Percentiles rank a stretch among this genome's conserved stretches.
phyloP scores from a whole-genome alignment of 495 filamentous ascomycete genomes.

The Talaromyces adpressus region DNA sequence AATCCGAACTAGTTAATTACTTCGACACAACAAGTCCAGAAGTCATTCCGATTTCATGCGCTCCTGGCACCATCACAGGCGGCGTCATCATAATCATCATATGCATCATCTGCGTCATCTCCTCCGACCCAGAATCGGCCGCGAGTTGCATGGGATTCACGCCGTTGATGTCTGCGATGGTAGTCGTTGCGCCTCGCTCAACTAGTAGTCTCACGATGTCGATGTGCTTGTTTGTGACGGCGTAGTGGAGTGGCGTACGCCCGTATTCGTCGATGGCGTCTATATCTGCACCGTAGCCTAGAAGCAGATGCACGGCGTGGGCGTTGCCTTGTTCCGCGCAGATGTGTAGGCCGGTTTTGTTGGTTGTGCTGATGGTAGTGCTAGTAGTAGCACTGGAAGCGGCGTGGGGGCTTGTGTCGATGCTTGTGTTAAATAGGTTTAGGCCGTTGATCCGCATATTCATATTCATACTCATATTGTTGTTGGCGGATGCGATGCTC shows the following conservation, averaged over 20 bases:
- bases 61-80: slow-evolving; percentile 4
- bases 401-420: not conserved
- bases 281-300: not conserved
- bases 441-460: not conserved
- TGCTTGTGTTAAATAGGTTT: not conserved
- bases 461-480: slow-evolving; percentile 2
- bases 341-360: not conserved
- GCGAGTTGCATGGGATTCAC: not conserved
- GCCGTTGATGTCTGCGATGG: slow-evolving; percentile 2
- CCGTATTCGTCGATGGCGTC: not conserved
- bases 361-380: not conserved
- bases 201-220: not conserved
- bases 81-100: slow-evolving; percentile 18
- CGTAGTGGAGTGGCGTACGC: slow-evolving; percentile 3
- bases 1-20: not conserved
- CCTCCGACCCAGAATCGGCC: not conserved
- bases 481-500: not conserved
- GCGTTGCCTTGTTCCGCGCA: slow-evolving; percentile 1
- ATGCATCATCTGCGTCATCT: slow-evolving; percentile 8
- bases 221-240: not conserved
- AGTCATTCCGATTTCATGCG: not conserved
- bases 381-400: too few species aligned
- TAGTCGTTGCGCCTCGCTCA: not conserved
- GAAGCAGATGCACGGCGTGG: not conserved
- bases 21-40: not conserved